Base-by-base conservation (phyloP, 1,284 basidiomycete genomes). In the Ustilago crameri region DNA sequence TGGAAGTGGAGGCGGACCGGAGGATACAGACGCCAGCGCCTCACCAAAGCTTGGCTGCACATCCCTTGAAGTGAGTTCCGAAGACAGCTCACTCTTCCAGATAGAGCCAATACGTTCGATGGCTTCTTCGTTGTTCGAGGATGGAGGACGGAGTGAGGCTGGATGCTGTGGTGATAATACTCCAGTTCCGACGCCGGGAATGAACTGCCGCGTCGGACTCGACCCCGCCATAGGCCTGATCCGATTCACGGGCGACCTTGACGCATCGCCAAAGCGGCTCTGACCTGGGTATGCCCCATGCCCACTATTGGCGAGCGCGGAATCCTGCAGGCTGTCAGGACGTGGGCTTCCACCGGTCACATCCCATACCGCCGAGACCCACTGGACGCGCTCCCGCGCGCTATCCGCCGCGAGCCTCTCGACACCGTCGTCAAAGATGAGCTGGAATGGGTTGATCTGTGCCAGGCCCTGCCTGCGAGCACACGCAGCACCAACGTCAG, bases 361-460 rank as follows among this genome's bases (percentile, higher is more conserved):
- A n/a, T 71, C 57, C 62, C 67, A 65, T 2, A 76, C 56, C 17
- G 68, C 48, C 3, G 58, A 48, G 34, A 80, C 73, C 78, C 78
- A 80, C 41, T 74, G 65, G 14, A 77, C 73, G 8, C 78, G 48
- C 26, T 79, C 77, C 44, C 49, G 69, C 38, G 75, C 73, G 7
- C 64, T 65, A 14, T 74, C 70, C 20, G 75, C 72, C 20, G 76
- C 78, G 3, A 80, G 48, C 3, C 78, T 43, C 64, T 80, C 78
- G 0, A 80, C 70, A n/a, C 78, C 78, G 41, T 80, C 78, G 27
- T 79, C 75, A 53, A 80, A 80, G 41, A 79, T 71, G n/a, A 80
- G 57, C 58, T 80, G 77, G 51, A 76, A 80, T 9, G 78, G 73
- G 44, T 34, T 73, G 58, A 79, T 64, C 37, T 53, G 49, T 26